These are phyloP conservation scores for Graphiopsis chlorocephala DNA, from an alignment of 2,329 filamentous ascomycete genomes.

Conservation along the genomic window DNA sequence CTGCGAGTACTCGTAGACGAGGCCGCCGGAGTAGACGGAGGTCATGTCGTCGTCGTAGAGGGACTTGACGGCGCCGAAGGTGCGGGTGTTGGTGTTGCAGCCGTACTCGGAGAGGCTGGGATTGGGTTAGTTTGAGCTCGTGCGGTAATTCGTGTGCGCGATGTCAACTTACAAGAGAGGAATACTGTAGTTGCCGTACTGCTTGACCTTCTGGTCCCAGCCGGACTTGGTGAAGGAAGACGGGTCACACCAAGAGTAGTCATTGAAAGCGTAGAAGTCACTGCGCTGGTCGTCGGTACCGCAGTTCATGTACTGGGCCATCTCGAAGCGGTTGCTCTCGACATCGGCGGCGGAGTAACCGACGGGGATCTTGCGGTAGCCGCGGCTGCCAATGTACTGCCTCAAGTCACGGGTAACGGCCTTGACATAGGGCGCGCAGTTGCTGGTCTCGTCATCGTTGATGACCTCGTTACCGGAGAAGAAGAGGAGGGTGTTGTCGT, in stretches of 20 bases:
- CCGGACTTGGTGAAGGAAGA: slow-evolving; percentile 68
- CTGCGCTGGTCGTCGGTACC: slow-evolving; percentile 77
- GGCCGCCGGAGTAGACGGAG: slow-evolving; percentile 85
- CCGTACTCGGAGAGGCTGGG: slow-evolving; percentile 82
- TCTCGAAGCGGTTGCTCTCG: slow-evolving; percentile 78
- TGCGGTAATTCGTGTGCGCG: background rate
- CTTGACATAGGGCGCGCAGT: slow-evolving; percentile 66
- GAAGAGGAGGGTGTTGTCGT: slow-evolving; percentile 82
- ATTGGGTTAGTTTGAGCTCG: slow-evolving; percentile 17
- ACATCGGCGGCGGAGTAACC: slow-evolving; percentile 86
- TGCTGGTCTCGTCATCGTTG: slow-evolving; percentile 60
- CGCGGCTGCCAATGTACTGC: slow-evolving; percentile 72
- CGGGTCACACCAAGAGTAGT: slow-evolving; percentile 81
- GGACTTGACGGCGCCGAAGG: slow-evolving; percentile 74
- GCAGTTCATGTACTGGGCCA: slow-evolving; percentile 91
- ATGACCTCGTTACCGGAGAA: slow-evolving; percentile 75
- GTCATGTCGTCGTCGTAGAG: slow-evolving; percentile 86
- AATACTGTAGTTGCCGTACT: slow-evolving; percentile 80
- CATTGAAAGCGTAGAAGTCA: slow-evolving; percentile 88
- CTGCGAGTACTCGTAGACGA: slow-evolving; percentile 91
- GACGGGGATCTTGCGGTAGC: slow-evolving; percentile 67
- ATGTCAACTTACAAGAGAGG: slow-evolving; percentile 65
- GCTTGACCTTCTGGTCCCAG: slow-evolving; percentile 85
- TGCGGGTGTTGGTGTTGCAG: slow-evolving; percentile 76
- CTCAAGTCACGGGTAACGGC: slow-evolving; percentile 77